These are phyloP conservation scores for Hypsizygus ulmarius DNA, from an alignment of 1,284 basidiomycete genomes.

Conservation along the genomic window DNA sequence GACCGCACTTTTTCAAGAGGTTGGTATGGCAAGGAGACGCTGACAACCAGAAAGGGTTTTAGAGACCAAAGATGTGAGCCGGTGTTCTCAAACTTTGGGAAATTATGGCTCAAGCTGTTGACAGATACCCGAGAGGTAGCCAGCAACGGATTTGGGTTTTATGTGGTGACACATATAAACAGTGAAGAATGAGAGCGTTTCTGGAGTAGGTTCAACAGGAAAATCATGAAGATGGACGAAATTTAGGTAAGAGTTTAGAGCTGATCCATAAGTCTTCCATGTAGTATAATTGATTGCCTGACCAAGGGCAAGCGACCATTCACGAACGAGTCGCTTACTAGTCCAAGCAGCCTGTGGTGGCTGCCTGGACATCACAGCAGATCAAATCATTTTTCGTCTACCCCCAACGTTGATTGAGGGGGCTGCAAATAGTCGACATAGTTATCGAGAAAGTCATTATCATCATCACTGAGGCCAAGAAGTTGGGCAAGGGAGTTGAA, in stretches of 20 bases:
- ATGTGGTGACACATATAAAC: conserved; percentile 19
- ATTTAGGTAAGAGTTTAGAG: conserved; percentile 14
- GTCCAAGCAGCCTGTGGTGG: conserved; percentile 4
- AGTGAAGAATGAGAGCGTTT: conserved; percentile 15
- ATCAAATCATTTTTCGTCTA: conserved; percentile 1
- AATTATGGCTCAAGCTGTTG: conserved; percentile 13
- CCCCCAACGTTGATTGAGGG: conserved; percentile 4
- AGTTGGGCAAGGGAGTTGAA: no score
- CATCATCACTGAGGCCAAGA: no score
- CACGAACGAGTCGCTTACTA: background rate
- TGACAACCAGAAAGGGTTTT: conserved; percentile 13
- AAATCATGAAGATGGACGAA: conserved; percentile 12
- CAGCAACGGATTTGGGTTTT: conserved; percentile 16
- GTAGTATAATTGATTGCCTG: conserved; percentile 7
- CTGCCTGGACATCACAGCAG: background rate
- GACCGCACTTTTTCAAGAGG: conserved; percentile 11
- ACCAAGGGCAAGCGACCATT: conserved; percentile 2
- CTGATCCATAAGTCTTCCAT: conserved; percentile 7
- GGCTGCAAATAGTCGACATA: no score
- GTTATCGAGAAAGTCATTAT: no score
- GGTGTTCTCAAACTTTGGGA: conserved; percentile 1
- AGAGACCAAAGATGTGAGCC: conserved; percentile 8
- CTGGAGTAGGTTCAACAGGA: conserved; percentile 8
- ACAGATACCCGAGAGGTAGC: conserved; percentile 20
- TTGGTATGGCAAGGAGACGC: background rate